Evolutionary conservation across 768 basidiomycete species (phyloP), one percentile per base, ranked within the genome.

Genomic region (Serendipita sp.): DNA sequence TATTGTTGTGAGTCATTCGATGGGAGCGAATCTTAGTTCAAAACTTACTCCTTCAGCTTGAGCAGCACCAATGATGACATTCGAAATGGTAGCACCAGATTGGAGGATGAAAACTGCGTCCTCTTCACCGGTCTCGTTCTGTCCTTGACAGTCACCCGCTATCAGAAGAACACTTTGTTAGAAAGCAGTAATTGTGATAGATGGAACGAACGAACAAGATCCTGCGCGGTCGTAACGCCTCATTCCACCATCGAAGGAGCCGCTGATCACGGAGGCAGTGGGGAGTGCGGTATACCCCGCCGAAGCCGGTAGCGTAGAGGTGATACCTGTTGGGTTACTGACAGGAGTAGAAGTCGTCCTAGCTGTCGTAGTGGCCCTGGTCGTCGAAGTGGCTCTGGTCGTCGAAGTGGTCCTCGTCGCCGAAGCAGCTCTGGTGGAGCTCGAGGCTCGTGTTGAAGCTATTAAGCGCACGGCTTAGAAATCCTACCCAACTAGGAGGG

Each of bases 41-140:
- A n/a, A n/a, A n/a, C n/a, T n/a, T n/a, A 51, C 68, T 45, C 75
- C 75, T 60, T 77, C 76, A 48, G 73, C 69, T 62, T 76, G 76
- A 67, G 75, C 73, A 26, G 72, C 68, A 2, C 76, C 76, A 61
- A 77, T 76, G 24, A 72, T 69, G 33, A 77, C 75, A 24, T 70
- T 71, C 61, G 72, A 75, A 42, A 76, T 67, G 5, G 74, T 76
- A 11, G 74, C 76, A 34, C 76, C 76, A 42, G 74, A 72, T 50
- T 75, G 65, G n/a, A 77, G 70, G 22, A 76, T 61, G 70, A 77
- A 77, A 20, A 76, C 75, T 11, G 48, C 48, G 26, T 38, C 22
- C 14, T 31, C 1, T 42, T 63, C 53, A 28, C 50, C 62, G 13
- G 51, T 63, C 38, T 63, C 53, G 9, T 28, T 60, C 62, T 42